Evolutionary conservation across 2,329 filamentous ascomycete genomes (phyloP).

Genomic region (Epichloe elymi): DNA sequence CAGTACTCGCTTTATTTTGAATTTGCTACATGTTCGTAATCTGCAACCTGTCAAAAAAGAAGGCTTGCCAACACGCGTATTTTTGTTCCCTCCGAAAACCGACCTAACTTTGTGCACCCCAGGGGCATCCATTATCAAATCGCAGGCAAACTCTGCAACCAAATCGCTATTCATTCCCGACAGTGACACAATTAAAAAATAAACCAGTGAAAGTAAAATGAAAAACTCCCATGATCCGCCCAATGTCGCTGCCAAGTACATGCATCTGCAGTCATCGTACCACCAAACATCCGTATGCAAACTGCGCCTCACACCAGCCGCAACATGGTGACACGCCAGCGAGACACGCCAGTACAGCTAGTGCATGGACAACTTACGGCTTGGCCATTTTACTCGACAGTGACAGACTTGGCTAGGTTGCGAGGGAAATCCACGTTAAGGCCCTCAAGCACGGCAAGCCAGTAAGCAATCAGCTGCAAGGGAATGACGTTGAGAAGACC

Average conservation of each 20-base stretch:
- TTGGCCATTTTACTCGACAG: constrained; percentile 66
- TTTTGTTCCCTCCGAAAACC: constrained; percentile 1
- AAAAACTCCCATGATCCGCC: constrained; percentile 10
- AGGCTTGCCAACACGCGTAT: background rate
- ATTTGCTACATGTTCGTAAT: background rate
- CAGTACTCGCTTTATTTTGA: background rate
- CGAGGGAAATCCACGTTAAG: constrained; percentile 97
- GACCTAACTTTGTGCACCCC: background rate
- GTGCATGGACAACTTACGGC: background rate
- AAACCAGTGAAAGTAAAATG: background rate
- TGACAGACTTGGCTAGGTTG: constrained; percentile 97
- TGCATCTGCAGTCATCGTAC: background rate
- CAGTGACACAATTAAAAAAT: constrained; percentile 1
- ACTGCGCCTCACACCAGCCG: constrained; percentile 2
- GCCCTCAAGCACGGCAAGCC: constrained; percentile 91
- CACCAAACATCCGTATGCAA: background rate
- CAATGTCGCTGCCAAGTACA: constrained; percentile 3
- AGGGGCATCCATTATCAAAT: constrained; percentile 4
- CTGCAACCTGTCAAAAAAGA: background rate
- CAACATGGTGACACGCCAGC: constrained; percentile 3
- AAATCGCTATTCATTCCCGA: constrained; percentile 8
- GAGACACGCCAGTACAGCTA: constrained; percentile 2
- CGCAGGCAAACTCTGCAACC: constrained; percentile 4
- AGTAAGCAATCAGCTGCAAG: constrained; percentile 96
- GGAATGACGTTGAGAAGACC: constrained; percentile 96